Evolutionary conservation across 257 asterid species (phyloP), one percentile per base, ranked within the genome.

Genomic region (Nicotiana undulata): DNA sequence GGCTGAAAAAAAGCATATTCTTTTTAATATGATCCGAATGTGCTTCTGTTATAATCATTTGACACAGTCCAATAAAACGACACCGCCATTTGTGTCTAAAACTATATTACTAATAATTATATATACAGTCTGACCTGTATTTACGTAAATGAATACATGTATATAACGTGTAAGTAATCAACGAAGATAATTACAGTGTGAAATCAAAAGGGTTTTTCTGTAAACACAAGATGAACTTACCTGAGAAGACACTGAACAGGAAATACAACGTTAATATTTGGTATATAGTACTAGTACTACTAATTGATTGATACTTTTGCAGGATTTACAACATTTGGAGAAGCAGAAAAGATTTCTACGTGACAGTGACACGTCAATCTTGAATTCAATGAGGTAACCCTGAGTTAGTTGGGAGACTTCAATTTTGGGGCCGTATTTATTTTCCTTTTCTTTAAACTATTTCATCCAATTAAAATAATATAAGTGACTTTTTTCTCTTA

Each of bases 1-100:
- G 84, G 67, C 86, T 65, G 59, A 1, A 31, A 82, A 83, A 86
- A 84, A 86, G 94, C 90, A 94, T 92, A 92, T 91, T 90, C 94
- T 81, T 78, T 87, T 77, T 81, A 59, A 72, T 81, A 82, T 84
- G 85, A 89, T 91, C 82, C 90, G 96, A 92, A 89, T 92, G 92
- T 86, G 83, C 88, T 81, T 77, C 82, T 63, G 79, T 26, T 34
- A 65, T 79, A 76, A 81, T 81, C 74, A 77, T 64, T 61, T 44
- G 51, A 79, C 56, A 76, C 60, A 56, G 31, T 58, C 76, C 72
- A 78, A 72, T 63, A 77, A 55, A 64, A 64, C 10, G 65, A 52
- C 75, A 37, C 10, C 55, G 24, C 40, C 75, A 40, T 60, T 40
- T 44, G 51, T 77, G 40, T 37, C 40, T n/a, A 16, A 9, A 66